phyloP scores from a whole-genome alignment of 2,329 filamentous ascomycete species.

The Beauveria asiatica region DNA sequence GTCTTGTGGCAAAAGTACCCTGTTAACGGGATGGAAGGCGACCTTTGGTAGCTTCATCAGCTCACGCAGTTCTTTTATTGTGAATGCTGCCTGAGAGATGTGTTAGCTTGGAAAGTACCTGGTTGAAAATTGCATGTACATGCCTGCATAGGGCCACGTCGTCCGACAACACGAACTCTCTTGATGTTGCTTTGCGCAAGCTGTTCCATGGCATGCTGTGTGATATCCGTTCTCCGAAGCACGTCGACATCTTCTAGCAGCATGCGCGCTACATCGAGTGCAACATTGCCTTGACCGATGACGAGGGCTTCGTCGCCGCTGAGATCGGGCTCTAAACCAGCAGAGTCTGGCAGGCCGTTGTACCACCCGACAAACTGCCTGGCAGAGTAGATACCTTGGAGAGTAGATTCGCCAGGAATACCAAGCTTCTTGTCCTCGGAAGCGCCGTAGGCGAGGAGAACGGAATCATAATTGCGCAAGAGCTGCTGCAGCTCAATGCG shows the following conservation, averaged over 20 bases:
- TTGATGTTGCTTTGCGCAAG: slow-evolving; percentile 66
- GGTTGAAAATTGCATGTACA: slow-evolving; percentile 14
- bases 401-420: slow-evolving; percentile 66
- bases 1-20: slow-evolving; percentile 57
- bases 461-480: slow-evolving; percentile 78
- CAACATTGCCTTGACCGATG: slow-evolving; percentile 93
- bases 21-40: slow-evolving; percentile 61
- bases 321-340: slow-evolving; percentile 63
- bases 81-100: slow-evolving; percentile 66
- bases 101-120: not conserved
- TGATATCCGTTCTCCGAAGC: slow-evolving; percentile 78
- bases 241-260: slow-evolving; percentile 67
- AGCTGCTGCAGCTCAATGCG: slow-evolving; percentile 59
- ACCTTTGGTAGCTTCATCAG: slow-evolving; percentile 69
- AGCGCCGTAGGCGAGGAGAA: slow-evolving; percentile 89
- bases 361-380: slow-evolving; percentile 97
- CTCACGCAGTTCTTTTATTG: slow-evolving; percentile 89
- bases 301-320: slow-evolving; percentile 76
- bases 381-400: slow-evolving; percentile 75
- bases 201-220: slow-evolving; percentile 69
- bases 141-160: slow-evolving; percentile 82
- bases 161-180: slow-evolving; percentile 77
- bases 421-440: slow-evolving; percentile 71
- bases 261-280: slow-evolving; percentile 85
- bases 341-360: slow-evolving; percentile 83